A percentile compares a stretch with the other conserved stretches of the same genome.
phyloP scores from a whole-genome alignment of 495 filamentous ascomycete genomes.

The Amorphotheca resinae region DNA sequence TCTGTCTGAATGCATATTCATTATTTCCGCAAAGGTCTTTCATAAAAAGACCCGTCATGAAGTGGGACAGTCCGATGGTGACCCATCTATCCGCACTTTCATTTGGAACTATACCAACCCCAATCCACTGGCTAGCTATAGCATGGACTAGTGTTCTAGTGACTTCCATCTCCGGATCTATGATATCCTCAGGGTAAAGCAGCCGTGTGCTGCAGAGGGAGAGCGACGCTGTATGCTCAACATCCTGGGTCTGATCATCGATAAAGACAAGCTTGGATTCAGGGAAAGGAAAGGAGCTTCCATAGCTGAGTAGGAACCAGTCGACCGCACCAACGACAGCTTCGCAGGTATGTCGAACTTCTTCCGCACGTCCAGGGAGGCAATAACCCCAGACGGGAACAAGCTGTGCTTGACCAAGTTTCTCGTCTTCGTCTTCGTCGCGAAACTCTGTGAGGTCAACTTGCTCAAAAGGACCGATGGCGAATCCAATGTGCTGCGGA shows the following conservation, averaged over 20 bases:
- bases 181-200: conserved; percentile 67
- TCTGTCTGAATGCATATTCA: conserved; percentile 83
- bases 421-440: conserved; percentile 80
- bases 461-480: conserved; percentile 86
- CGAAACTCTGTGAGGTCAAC: conserved; percentile 82
- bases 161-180: conserved; percentile 67
- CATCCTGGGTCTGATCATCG: conserved; percentile 68
- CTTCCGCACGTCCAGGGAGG: conserved; percentile 65
- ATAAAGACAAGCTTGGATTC: conserved; percentile 84
- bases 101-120: conserved; percentile 75
- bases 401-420: conserved; percentile 61
- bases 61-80: conserved; percentile 82
- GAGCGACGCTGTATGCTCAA: conserved; percentile 63
- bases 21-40: conserved; percentile 84
- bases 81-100: conserved; percentile 77
- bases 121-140: conserved; percentile 87
- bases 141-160: conserved; percentile 70
- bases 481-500: conserved; percentile 81
- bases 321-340: conserved; percentile 55
- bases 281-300: conserved; percentile 60
- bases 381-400: conserved; percentile 82
- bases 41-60: conserved; percentile 87
- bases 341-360: conserved; percentile 68
- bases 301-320: conserved; percentile 71
- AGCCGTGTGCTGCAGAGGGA: conserved; percentile 80